Base-by-base conservation (phyloP, 345 rosid genomes). In the Reutealis trisperma region DNA sequence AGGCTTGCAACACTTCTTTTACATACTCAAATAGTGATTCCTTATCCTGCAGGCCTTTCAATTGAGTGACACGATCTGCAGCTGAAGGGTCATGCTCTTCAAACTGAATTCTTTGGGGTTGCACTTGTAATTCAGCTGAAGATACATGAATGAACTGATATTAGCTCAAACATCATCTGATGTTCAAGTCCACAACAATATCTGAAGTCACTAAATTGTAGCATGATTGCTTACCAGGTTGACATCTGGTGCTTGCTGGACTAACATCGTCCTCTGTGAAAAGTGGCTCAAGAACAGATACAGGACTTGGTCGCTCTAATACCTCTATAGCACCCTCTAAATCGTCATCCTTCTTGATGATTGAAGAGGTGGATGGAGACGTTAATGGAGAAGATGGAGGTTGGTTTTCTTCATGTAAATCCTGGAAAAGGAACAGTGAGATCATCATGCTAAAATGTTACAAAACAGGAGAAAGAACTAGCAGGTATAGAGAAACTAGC, bases 201-300 rank as follows among this genome's bases (percentile, higher is more conserved):
- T 24, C n/a, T 41, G 45, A 75, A 72, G 68, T 37, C 16, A 65
- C 24, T 22, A 13, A 51, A 9, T 63, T 68, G 70, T 32, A 14
- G 12, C 27, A 70, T 8, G 54, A 49, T 65, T 63, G 78, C 85
- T 63, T 91, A 94, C 98, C 96, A 71, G 84, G 83, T 76, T 74
- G 87, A 66, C 79, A 79, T 85, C 85, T 79, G 72, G 86, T 85
- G 75, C 84, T 81, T 63, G 85, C 79, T 77, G 96, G 93, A 86
- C 91, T 90, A 47, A 74, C 62, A 49, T 90, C 97, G 76, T 90
- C 94, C 75, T 90, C 98, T 2, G 77, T 68, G 73, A 86, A 95
- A 73, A 84, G 24, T 49, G 90, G 89, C 81, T 95, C 99, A 77
- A 93, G 93, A 75, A 95, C 99, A 81, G 98, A 95, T 65, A 92